phyloP scores from a whole-genome alignment of 768 basidiomycete species.

The Pleurotus tuoliensis region DNA sequence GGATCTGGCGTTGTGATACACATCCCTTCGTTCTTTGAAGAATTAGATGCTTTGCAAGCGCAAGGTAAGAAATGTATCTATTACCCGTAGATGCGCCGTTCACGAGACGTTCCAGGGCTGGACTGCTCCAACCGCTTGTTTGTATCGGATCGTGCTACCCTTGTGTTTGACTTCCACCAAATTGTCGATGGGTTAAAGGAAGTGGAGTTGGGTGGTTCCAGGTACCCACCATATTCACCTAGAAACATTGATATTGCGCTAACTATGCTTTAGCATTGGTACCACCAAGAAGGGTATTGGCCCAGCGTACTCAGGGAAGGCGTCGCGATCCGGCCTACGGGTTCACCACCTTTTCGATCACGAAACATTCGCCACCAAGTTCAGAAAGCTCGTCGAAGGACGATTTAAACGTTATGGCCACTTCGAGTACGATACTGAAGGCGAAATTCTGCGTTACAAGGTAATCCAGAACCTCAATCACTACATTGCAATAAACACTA shows the following conservation, averaged over 20 bases:
- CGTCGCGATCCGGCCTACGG: constrained; percentile 91
- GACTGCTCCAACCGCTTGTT: constrained; percentile 82
- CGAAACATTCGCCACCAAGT: constrained; percentile 82
- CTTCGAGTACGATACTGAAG: constrained; percentile 98
- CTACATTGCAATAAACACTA: neutral
- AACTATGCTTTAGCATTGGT: constrained; percentile 63
- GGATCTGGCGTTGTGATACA: constrained; percentile 97
- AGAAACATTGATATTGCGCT: too few species aligned
- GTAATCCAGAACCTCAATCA: constrained; percentile 30
- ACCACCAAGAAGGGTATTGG: constrained; percentile 99
- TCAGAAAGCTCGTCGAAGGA: constrained; percentile 93
- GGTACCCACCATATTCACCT: constrained; percentile 31
- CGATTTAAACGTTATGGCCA: constrained; percentile 96
- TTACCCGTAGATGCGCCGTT: neutral
- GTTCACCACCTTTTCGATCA: constrained; percentile 95
- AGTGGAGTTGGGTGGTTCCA: constrained; percentile 89
- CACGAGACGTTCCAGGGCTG: constrained; percentile 53
- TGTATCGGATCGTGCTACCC: constrained; percentile 92
- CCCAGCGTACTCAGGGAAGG: constrained; percentile 97
- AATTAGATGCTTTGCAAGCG: constrained; percentile 79
- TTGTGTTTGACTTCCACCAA: constrained; percentile 99
- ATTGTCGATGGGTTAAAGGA: constrained; percentile 99
- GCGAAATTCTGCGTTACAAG: constrained; percentile 91
- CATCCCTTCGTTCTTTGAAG: constrained; percentile 89
- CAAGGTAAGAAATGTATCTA: constrained; percentile 60